These are phyloP conservation scores for Metschnikowia arizonensis DNA, from an alignment of 805 yeast species.

Conservation along the genomic window DNA sequence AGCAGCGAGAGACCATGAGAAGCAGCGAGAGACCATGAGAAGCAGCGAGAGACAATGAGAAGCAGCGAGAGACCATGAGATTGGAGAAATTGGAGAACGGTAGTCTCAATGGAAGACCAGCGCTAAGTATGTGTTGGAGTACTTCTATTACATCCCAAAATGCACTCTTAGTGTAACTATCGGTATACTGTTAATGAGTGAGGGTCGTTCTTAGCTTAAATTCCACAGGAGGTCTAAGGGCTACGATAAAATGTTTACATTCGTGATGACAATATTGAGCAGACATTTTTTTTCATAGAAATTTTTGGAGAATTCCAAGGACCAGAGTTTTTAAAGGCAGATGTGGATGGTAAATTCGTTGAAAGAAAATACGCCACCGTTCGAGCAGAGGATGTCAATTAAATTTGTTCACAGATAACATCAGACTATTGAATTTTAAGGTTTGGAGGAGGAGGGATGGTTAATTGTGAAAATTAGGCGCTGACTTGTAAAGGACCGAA, in stretches of 20 bases:
- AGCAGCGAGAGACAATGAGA: no score
- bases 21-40: no score
- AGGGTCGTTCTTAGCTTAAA: constrained; percentile 49
- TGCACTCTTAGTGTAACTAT: constrained; percentile 78
- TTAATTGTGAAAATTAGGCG: constrained; percentile 39
- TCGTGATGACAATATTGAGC: constrained; percentile 56
- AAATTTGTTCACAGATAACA: constrained; percentile 32
- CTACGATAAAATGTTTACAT: constrained; percentile 68
- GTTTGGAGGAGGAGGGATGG: constrained; percentile 43
- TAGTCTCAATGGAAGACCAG: no score
- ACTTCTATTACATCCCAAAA: constrained; percentile 69
- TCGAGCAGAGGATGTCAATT: constrained; percentile 18
- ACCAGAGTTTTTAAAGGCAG: constrained; percentile 42
- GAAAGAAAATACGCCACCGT: neutral
- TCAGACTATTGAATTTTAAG: constrained; percentile 33
- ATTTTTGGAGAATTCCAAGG: constrained; percentile 59
- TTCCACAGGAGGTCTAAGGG: constrained; percentile 76
- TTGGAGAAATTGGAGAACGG: no score
- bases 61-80: no score
- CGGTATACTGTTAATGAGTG: constrained; percentile 63
- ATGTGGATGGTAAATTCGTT: constrained; percentile 18
- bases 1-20: no score
- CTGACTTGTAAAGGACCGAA: constrained; percentile 37
- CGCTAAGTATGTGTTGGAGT: constrained; percentile 54
- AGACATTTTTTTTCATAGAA: constrained; percentile 69